Evolutionary conservation across 2,329 filamentous ascomycete species (phyloP), one percentile per base, ranked within the genome.

Genomic region (Alternaria triticimaculans): DNA sequence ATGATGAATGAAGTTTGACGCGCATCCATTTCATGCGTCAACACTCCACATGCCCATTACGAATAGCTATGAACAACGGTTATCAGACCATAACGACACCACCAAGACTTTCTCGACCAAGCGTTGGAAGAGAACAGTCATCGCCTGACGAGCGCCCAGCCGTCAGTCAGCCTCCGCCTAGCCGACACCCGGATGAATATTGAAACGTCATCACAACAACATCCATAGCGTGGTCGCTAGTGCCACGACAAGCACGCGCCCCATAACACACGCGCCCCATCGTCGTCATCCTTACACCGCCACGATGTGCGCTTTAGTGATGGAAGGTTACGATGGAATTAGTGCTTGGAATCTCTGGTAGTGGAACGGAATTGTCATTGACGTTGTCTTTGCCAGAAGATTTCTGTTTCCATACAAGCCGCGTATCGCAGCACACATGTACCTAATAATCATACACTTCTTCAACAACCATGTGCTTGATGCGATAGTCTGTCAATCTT

Each of bases 101-200:
- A 57, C n/a, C 12, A 26, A 28, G 43, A 58, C 21, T 30, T 11
- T 63, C 71, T 72, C 69, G 60, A 75, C 70, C 74, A 75, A 76
- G 72, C 55, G 72, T 72, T 78, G 74, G 74, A 76, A 75, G 74
- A 71, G 70, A 63, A 15, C 25, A 41, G 57, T 63, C 51, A 20
- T 46, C n/a, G 37, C 45, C 43, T 44, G 23, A 63, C 26, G 28
- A 55, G 21, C 45, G 44, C 28, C 41, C 51, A 46, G 21, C 57
- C 18, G 45, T 51, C 21, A 53, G 37, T 28, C 23, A n/a, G 10
- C 46, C 46, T 21, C 25, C 23, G 43, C 60, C 14, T 49, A 55
- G 55, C 55, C 49, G 18, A 55, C 49, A 48, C 26, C 15, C 44
- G 15, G 30, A 49, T 26, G n/a, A 33, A 41, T 43, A 33, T 48